phyloP scores from a whole-genome alignment of 805 yeast genomes.

The Candida manassasensis region DNA sequence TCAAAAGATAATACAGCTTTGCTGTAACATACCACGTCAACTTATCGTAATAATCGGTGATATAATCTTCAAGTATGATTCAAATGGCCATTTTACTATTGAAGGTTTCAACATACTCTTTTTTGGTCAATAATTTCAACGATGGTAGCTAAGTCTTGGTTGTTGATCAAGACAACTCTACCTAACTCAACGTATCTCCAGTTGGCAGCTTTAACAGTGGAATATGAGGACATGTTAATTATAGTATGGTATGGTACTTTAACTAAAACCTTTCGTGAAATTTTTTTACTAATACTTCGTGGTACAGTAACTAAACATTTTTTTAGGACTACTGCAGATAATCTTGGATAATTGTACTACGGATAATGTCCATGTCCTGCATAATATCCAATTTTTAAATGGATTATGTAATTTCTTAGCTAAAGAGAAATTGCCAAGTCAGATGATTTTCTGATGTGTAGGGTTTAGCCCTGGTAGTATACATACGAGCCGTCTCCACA shows the following conservation, averaged over 20 bases:
- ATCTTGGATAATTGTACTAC: too few relatives aligned
- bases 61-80: slow-evolving; percentile 1
- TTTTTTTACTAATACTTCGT: too few relatives aligned
- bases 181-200: slow-evolving; percentile 99
- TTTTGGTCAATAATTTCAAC: slow-evolving; percentile 99
- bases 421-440: too few relatives aligned
- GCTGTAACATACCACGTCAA: slow-evolving; percentile 1
- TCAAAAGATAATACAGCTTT: neutral
- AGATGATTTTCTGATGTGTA: too few relatives aligned
- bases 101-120: slow-evolving; percentile 62
- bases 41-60: neutral
- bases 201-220: slow-evolving; percentile 91
- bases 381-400: too few relatives aligned
- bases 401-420: too few relatives aligned
- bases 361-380: too few relatives aligned
- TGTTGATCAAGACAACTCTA: slow-evolving; percentile 87
- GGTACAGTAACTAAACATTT: too few relatives aligned
- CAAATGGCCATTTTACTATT: neutral
- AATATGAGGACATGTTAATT: slow-evolving; percentile 24
- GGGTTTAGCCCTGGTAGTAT: too few relatives aligned
- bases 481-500: too few relatives aligned
- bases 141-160: slow-evolving; percentile 91
- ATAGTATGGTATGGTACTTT: slow-evolving; percentile 4
- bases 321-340: too few relatives aligned
- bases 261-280: too few relatives aligned